These are phyloP conservation scores for Viridothelium virens DNA, from an alignment of 495 filamentous ascomycete species.

Conservation along the genomic window DNA sequence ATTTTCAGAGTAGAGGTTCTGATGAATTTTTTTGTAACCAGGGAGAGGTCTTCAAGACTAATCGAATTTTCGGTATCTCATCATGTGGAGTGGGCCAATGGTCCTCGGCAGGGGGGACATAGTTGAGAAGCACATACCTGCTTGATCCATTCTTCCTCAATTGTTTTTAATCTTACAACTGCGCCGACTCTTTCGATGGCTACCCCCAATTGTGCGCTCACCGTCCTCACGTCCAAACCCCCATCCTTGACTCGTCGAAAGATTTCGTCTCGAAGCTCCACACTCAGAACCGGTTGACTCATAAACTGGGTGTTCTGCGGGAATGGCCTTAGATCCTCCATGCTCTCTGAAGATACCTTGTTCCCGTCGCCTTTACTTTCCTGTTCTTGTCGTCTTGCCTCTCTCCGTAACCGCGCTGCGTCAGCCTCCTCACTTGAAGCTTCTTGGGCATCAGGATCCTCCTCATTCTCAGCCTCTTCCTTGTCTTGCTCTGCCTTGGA, in stretches of 20 bases:
- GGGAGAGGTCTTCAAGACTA: slow-evolving; percentile 95
- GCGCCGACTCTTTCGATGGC: slow-evolving; percentile 84
- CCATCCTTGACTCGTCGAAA: slow-evolving; percentile 56
- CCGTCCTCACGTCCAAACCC: slow-evolving; percentile 63
- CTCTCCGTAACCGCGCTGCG: slow-evolving; percentile 17
- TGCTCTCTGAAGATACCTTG: slow-evolving; percentile 32
- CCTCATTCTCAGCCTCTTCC: slow-evolving; percentile 20
- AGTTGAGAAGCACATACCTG: slow-evolving; percentile 50
- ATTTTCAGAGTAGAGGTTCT: slow-evolving; percentile 40
- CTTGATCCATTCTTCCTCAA: slow-evolving; percentile 68
- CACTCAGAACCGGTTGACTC: slow-evolving; percentile 67
- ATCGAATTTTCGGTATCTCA: slow-evolving; percentile 81
- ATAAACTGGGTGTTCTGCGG: slow-evolving; percentile 65
- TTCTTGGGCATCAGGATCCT: slow-evolving; percentile 11
- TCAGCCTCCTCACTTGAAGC: slow-evolving; percentile 24
- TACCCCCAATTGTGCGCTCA: slow-evolving; percentile 69
- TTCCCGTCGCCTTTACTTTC: slow-evolving; percentile 23
- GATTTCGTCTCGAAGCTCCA: slow-evolving; percentile 66
- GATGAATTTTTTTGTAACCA: slow-evolving; percentile 45
- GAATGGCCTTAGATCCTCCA: slow-evolving; percentile 52
- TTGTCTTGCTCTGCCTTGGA: slow-evolving; percentile 20
- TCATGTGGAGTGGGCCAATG: slow-evolving; percentile 44
- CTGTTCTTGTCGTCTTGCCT: slow-evolving; percentile 15
- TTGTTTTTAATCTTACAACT: slow-evolving; percentile 75
- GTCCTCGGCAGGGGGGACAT: slow-evolving; percentile 23